Percentiles rank a stretch among this genome's conserved stretches.
Conservation (phyloP, 2,329 filamentous ascomycete genomes). For the Cladophialophora yegresii region DNA sequence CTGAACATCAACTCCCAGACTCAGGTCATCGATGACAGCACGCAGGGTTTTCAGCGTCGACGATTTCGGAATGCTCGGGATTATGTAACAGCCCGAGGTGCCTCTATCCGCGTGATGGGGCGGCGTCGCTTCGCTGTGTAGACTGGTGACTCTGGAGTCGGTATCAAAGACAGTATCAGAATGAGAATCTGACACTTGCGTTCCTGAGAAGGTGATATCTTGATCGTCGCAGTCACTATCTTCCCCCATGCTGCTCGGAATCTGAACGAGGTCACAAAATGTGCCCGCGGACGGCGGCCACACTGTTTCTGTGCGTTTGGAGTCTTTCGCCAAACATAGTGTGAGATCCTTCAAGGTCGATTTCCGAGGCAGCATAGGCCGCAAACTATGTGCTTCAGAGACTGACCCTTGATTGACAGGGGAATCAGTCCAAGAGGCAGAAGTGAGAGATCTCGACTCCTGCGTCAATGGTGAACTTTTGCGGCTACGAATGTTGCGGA, state of each 20-base stretch:
- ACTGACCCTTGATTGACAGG: not conserved
- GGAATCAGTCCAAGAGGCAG: not conserved
- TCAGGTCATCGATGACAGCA: slow-evolving; percentile 10
- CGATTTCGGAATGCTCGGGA: slow-evolving; percentile 11
- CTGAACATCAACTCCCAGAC: not conserved
- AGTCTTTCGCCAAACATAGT: slow-evolving; percentile 8
- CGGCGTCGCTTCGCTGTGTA: not conserved
- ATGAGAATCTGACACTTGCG: not conserved
- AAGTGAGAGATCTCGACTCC: slow-evolving; percentile 1
- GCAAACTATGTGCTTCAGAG: not conserved
- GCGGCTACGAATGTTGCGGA: slow-evolving; percentile 18
- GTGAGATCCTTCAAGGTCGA: slow-evolving; percentile 20
- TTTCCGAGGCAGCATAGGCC: slow-evolving; percentile 14
- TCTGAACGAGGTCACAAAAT: slow-evolving; percentile 2
- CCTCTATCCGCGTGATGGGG: not conserved
- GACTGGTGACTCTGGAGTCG: slow-evolving; percentile 1
- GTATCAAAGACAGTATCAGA: slow-evolving; percentile 17
- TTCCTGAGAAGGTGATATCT: not conserved
- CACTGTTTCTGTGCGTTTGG: not conserved
- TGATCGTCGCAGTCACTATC: not conserved
- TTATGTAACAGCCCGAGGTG: not conserved
- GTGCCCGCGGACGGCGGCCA: not conserved
- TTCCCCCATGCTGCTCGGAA: slow-evolving; percentile 15
- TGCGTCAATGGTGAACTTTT: slow-evolving; percentile 15
- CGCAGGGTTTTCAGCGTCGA: slow-evolving; percentile 11